These are phyloP conservation scores for Globisporangium splendens DNA, from an alignment of 352 stramenopile genomes.

Conservation along the genomic window DNA sequence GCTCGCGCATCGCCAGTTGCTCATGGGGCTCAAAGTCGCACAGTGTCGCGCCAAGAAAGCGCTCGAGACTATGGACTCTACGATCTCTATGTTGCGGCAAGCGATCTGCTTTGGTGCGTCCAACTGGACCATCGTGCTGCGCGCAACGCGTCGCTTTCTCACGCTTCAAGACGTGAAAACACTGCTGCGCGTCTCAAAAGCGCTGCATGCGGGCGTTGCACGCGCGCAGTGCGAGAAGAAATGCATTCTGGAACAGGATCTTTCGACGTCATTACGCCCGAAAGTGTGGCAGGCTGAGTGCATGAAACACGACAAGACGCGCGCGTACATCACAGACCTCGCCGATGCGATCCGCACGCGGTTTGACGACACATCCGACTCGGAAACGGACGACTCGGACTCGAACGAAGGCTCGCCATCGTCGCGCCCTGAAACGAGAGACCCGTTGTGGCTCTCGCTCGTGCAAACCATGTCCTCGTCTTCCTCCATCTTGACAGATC, in stretches of 20 bases:
- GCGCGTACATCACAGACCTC: slow-evolving; percentile 46
- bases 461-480: neutral
- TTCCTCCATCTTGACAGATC: slow-evolving; percentile 7
- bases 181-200: slow-evolving; percentile 30
- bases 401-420: slow-evolving; percentile 10
- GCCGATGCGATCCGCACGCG: slow-evolving; percentile 42
- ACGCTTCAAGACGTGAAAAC: slow-evolving; percentile 41
- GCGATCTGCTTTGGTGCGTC: slow-evolving; percentile 26
- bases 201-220: slow-evolving; percentile 22
- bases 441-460: slow-evolving; percentile 14
- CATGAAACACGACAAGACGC: slow-evolving; percentile 43
- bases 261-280: slow-evolving; percentile 9
- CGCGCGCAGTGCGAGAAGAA: slow-evolving; percentile 24
- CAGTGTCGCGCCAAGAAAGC: slow-evolving; percentile 53
- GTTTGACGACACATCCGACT: slow-evolving; percentile 48
- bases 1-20: slow-evolving; percentile 59
- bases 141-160: slow-evolving; percentile 24
- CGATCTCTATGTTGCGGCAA: slow-evolving; percentile 42
- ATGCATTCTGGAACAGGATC: slow-evolving; percentile 23
- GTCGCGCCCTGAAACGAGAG: neutral
- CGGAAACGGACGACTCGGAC: slow-evolving; percentile 40
- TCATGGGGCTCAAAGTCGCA: slow-evolving; percentile 65
- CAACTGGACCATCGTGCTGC: slow-evolving; percentile 30
- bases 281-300: slow-evolving; percentile 46
- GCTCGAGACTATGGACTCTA: slow-evolving; percentile 56